These are phyloP conservation scores for Diaporthe sp. DNA, from an alignment of 2,329 filamentous ascomycete genomes.

Conservation along the genomic window DNA sequence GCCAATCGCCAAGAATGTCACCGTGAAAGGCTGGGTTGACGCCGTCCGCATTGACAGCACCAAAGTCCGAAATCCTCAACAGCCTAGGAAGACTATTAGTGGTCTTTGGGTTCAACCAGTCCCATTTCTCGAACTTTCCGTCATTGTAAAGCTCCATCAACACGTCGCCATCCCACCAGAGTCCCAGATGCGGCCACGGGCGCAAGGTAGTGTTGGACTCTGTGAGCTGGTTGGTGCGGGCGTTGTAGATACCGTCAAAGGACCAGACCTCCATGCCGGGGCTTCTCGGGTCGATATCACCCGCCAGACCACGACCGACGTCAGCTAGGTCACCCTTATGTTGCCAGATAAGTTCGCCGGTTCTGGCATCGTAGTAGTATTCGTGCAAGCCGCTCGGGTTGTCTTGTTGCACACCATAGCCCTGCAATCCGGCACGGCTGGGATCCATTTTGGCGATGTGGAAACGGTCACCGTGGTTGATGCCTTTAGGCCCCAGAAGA, in stretches of 20 bases:
- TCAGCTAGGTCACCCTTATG: neutral
- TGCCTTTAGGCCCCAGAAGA: neutral
- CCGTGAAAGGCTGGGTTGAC: neutral
- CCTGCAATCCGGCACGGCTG: neutral
- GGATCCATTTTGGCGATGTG: constrained; percentile 15
- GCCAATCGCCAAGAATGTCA: neutral
- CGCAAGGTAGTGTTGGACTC: neutral
- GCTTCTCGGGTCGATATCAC: neutral
- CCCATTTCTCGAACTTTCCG: constrained; percentile 8
- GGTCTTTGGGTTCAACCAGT: constrained; percentile 4
- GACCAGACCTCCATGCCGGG: constrained; percentile 4
- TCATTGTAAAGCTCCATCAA: neutral
- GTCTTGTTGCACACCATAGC: neutral
- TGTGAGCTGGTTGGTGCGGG: neutral
- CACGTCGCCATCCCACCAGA: constrained; percentile 1
- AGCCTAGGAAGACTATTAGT: neutral
- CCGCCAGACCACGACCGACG: neutral
- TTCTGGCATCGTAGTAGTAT: neutral
- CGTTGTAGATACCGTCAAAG: neutral
- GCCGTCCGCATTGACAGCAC: neutral
- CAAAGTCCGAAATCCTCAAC: neutral
- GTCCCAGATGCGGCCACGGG: neutral
- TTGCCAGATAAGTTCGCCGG: neutral
- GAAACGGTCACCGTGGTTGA: neutral
- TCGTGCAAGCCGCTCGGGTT: neutral